Evolutionary conservation across 1,139 yeast species (phyloP), one percentile per base, ranked within the genome.

Genomic region (Candida albicans): DNA sequence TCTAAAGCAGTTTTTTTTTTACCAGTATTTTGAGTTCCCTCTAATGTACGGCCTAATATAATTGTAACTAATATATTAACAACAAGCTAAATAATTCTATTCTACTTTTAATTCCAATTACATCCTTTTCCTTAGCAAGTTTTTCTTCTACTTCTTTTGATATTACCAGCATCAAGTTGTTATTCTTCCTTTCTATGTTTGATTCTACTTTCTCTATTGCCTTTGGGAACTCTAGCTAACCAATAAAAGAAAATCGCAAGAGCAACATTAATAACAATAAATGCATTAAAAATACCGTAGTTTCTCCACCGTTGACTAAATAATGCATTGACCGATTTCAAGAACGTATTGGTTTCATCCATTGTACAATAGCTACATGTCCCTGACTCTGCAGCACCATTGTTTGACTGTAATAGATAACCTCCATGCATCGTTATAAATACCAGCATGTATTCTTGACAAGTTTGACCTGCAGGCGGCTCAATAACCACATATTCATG

Each of bases 151-250:
- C 22, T 5, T 3, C 22, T 18, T 18, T 18, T 18, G 5, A 18
- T 18, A 18, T 5, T 18, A 18, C 22, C 22, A 18, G 5, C 3
- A 18, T 5, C 22, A 18, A 5, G 22, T 18, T 18, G 22, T 18
- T 18, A 18, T 18, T 18, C 22, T 18, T 37, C 15, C 14, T 37
- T 37, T 11, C 30, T 29, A 7, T 37, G 28, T n/a, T 37, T 29
- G 7, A 31, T 22, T 13, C 58, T 58, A 52, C 57, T 39, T 39
- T 43, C 39, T 35, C 46, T 38, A 6, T 39, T 45, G 46, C 61
- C 66, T 83, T 67, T 70, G 50, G 95, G 95, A 47, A 87, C 95
- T 70, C 95, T 81, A 10, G 81, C 80, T 41, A 83, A 62, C 82
- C 87, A 87, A 66, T 85, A 87, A 45, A 86, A 65, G 58, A 75